Evolutionary conservation across 2,329 filamentous ascomycete genomes (phyloP).

Genomic region (Trichoderma sp.): DNA sequence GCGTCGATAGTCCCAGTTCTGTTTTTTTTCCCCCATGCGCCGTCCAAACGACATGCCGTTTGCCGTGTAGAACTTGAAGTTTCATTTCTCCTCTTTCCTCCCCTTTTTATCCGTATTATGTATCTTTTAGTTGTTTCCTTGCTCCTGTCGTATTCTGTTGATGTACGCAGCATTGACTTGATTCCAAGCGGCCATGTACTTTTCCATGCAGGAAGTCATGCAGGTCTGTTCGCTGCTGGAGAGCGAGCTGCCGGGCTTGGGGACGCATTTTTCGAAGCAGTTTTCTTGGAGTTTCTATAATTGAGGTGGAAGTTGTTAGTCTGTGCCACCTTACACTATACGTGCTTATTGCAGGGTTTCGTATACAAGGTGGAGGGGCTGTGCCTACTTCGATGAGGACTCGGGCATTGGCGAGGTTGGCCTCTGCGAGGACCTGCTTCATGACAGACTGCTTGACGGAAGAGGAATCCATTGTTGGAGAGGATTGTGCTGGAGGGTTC

Average conservation of each 20-base stretch:
- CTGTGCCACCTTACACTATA: not conserved
- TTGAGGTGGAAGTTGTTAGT: not conserved
- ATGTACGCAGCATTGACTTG: slow-evolving; percentile 70
- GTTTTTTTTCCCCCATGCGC: not conserved
- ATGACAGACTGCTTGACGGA: slow-evolving; percentile 63
- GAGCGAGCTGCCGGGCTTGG: slow-evolving; percentile 67
- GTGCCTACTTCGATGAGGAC: slow-evolving; percentile 66
- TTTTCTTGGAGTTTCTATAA: slow-evolving; percentile 75
- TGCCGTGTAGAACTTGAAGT: not conserved
- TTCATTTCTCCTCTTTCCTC: not conserved
- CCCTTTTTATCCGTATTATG: not conserved
- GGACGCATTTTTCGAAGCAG: slow-evolving; percentile 77
- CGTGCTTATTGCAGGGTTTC: not conserved
- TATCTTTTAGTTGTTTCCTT: slow-evolving; percentile 33
- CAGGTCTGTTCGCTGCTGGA: slow-evolving; percentile 70
- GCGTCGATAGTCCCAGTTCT: not conserved
- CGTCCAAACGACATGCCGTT: not conserved
- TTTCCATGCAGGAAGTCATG: slow-evolving; percentile 77
- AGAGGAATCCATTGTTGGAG: slow-evolving; percentile 56
- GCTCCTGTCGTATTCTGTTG: slow-evolving; percentile 62
- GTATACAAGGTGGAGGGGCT: slow-evolving; percentile 14
- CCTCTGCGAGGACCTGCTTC: slow-evolving; percentile 64
- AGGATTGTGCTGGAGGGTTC: slow-evolving; percentile 28
- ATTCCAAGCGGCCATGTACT: slow-evolving; percentile 83
- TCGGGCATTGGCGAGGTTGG: slow-evolving; percentile 68